A percentile compares a stretch with the other conserved stretches of the same genome.
Conservation (phyloP, 75 land plant genomes). For the Cunninghamia lanceolata region DNA sequence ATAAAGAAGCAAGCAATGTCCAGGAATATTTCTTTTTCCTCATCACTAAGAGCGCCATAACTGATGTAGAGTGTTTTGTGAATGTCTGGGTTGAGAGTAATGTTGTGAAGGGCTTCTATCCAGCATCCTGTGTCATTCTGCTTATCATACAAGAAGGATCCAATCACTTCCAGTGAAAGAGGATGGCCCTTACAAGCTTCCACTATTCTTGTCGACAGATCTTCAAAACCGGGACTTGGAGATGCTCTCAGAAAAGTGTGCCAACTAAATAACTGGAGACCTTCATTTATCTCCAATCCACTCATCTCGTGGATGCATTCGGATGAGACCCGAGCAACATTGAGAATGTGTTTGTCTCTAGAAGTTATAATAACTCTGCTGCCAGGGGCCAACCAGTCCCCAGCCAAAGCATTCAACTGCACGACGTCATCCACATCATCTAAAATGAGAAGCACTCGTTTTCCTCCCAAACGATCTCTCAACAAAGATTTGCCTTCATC, state of each 20-base stretch:
- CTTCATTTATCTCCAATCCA: not conserved
- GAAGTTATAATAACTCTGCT: not conserved
- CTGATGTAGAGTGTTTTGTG: not conserved
- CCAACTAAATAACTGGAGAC: not conserved
- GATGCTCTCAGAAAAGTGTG: not conserved
- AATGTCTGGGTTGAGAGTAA: not conserved
- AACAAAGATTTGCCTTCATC: not conserved
- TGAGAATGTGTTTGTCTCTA: not conserved
- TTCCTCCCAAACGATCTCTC: not conserved
- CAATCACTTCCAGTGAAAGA: not conserved
- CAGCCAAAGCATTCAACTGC: not conserved
- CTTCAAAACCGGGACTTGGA: not conserved
- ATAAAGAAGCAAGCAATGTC: not conserved
- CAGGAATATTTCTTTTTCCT: not conserved
- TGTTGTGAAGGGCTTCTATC: not conserved
- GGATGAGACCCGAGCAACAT: not conserved
- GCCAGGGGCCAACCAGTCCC: not conserved
- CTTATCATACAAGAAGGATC: not conserved
- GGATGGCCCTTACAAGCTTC: not conserved
- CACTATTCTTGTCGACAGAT: not conserved
- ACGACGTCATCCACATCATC: not conserved
- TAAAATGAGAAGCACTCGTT: not conserved
- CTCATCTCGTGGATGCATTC: not conserved
- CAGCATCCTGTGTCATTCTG: not conserved
- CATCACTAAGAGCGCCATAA: not conserved